Percentiles rank a stretch among this genome's conserved stretches.
phyloP scores from a whole-genome alignment of 441 rosid species.

The Syzygium syzygioides region DNA sequence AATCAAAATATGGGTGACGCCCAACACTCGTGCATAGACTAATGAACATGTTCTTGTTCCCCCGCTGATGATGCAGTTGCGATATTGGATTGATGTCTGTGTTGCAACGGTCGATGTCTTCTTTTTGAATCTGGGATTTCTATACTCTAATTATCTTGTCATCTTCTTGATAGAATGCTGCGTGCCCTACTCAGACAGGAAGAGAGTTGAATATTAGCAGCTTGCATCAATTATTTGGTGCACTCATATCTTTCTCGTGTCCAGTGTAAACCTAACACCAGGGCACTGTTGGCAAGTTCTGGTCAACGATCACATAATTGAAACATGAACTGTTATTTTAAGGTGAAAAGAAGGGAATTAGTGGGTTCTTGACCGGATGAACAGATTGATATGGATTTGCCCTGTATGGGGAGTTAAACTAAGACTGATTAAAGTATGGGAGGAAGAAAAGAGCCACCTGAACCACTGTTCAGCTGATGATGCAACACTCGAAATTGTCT shows the following conservation, averaged over 20 bases:
- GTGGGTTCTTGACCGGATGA: neutral
- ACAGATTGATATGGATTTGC: neutral
- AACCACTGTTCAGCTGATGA: neutral
- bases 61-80: neutral
- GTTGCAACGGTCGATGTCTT: neutral
- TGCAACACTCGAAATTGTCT: neutral
- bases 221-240: neutral
- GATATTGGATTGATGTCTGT: neutral
- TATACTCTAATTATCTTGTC: neutral
- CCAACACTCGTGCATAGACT: neutral
- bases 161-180: neutral
- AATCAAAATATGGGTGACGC: neutral
- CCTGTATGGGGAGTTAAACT: neutral
- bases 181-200: neutral
- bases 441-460: neutral
- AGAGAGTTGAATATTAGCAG: neutral
- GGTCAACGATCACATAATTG: neutral
- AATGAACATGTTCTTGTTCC: neutral
- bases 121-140: neutral
- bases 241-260: neutral
- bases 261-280: conserved; percentile 17
- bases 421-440: neutral
- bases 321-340: neutral
- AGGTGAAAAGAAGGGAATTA: neutral
- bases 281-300: conserved; percentile 11